These are phyloP conservation scores for Ascosphaera aggregata DNA, from an alignment of 2,329 filamentous ascomycete species.

Conservation along the genomic window DNA sequence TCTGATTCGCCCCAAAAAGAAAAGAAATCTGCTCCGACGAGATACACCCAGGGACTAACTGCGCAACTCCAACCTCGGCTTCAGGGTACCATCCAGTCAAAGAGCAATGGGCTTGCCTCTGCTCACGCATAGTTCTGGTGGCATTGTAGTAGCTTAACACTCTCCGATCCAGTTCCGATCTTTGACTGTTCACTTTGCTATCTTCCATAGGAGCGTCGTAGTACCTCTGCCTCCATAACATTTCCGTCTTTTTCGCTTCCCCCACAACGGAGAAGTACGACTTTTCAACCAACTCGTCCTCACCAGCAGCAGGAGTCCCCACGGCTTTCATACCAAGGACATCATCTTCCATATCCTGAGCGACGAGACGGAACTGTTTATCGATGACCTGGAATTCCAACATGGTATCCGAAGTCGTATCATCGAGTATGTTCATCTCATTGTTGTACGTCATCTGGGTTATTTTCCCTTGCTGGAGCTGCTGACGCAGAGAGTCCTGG, in stretches of 20 bases:
- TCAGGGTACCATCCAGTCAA: not conserved
- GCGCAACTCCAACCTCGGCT: not conserved
- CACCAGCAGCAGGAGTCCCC: not conserved
- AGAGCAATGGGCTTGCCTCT: not conserved
- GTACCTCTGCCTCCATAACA: not conserved
- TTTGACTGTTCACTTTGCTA: not conserved
- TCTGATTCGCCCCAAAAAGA: not conserved
- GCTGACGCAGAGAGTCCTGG: not conserved
- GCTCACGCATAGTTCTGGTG: not conserved
- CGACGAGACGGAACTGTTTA: not conserved
- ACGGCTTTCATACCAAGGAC: not conserved
- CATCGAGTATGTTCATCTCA: not conserved
- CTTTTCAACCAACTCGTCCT: not conserved
- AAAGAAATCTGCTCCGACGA: not conserved
- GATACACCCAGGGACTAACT: not conserved
- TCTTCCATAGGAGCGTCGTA: not conserved
- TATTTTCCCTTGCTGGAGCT: not conserved
- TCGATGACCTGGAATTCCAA: not conserved
- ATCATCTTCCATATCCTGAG: not conserved
- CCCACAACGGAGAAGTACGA: not conserved
- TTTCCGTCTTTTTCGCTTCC: not conserved
- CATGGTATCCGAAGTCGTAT: not conserved
- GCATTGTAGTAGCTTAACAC: not conserved
- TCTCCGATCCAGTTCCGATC: not conserved
- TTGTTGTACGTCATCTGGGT: not conserved